Evolutionary conservation across 805 yeast species (phyloP).

Genomic region (Candida germanica): DNA sequence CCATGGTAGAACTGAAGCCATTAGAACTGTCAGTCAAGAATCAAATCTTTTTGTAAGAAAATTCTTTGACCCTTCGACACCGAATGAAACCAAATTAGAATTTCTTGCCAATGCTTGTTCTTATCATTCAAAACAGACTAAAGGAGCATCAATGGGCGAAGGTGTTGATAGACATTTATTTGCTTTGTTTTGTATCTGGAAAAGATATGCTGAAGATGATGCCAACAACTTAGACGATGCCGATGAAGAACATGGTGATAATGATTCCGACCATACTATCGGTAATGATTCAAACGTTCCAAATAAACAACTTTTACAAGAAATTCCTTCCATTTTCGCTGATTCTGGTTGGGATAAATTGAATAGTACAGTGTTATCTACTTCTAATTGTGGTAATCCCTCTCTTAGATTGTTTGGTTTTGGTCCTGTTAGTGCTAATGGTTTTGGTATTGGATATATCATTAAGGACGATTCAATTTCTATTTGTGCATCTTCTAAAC

Average conservation of each 20-base stretch:
- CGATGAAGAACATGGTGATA: conserved; percentile 19
- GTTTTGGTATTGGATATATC: conserved; percentile 57
- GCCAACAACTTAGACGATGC: conserved; percentile 17
- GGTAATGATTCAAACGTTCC: conserved; percentile 21
- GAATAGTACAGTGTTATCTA: conserved; percentile 73
- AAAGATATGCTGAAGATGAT: conserved; percentile 46
- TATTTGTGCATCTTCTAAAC: conserved; percentile 56
- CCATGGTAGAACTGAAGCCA: conserved; percentile 93
- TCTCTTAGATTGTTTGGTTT: conserved; percentile 56
- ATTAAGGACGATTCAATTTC: conserved; percentile 50
- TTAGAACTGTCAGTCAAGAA: conserved; percentile 78
- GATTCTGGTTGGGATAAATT: conserved; percentile 87
- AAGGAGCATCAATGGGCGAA: conserved; percentile 65
- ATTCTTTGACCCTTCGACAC: conserved; percentile 65
- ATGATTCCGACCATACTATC: conserved; percentile 19
- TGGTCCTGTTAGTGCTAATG: conserved; percentile 57
- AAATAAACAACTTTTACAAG: conserved; percentile 21
- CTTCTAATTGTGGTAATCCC: conserved; percentile 62
- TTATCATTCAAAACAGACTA: conserved; percentile 66
- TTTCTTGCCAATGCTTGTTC: conserved; percentile 66
- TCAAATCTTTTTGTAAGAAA: conserved; percentile 80
- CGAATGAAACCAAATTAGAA: conserved; percentile 57
- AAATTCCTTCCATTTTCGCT: conserved; percentile 72
- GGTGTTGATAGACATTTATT: conserved; percentile 93
- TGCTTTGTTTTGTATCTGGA: conserved; percentile 87